Evolutionary conservation across 352 stramenopile genomes (phyloP), one percentile per base, ranked within the genome.

Genomic region (Phytophthora podocarpi): DNA sequence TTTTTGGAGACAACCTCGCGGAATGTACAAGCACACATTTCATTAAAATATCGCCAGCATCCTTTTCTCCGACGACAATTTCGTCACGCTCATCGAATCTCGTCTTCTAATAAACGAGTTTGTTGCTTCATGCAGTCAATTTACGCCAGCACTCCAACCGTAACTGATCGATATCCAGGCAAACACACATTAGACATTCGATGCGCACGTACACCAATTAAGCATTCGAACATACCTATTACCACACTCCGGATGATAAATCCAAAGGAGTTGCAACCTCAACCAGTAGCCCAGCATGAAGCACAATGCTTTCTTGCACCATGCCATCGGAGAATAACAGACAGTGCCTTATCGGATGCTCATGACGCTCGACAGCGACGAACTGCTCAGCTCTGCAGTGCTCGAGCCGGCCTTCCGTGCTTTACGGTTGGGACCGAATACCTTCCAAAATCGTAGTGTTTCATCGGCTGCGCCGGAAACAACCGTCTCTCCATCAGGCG

Each of bases 361-460:
- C 83, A 93, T 90, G 34, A 91, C 83, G 43, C 71, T 89, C 59
- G 83, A 91, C 15, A 93, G 68, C 26, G 81, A 85, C 20, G 83
- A 87, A 52, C 76, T 81, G 35, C 80, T 76, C 31, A 93, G 59
- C 58, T 89, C 78, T 21, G 64, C 67, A 32, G 71, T 77, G 13
- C 61, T 72, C 15, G 78, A 86, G 24, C 75, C 78, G 21, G 73
- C 68, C 55, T 91, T 93, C 28, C 71, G 80, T 20, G 73, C 71
- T 58, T 93, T 93, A 50, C 88, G 72, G 76, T 89, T 90, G 15
- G 85, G 76, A 41, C 89, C 97, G 72, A 99, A 99, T 5, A 99
- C 87, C 59, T 99, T 98, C 98, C 98, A 99, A 85, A 99, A 99
- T 30, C 97, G 89, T 48, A 99, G 77, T 4, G 97, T 99, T 82